Conservation (phyloP, 257 asterid species). For the Capsicum baccatum region DNA sequence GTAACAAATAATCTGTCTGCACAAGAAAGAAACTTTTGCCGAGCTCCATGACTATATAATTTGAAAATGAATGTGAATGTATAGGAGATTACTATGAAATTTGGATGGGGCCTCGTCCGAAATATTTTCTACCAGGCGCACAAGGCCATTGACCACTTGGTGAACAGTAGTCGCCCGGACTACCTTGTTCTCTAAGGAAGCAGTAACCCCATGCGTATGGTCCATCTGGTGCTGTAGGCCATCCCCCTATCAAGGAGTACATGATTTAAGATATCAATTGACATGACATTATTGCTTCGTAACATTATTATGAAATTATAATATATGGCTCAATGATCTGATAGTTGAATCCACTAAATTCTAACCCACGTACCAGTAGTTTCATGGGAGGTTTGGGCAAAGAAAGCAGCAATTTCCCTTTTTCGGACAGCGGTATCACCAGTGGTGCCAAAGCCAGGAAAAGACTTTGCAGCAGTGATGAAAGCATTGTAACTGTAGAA, state of each 20-base stretch:
- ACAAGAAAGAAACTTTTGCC: too few species aligned
- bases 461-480: too few species aligned
- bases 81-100: conserved; percentile 31
- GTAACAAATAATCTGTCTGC: too few species aligned
- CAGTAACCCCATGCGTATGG: conserved; percentile 51
- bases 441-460: too few species aligned
- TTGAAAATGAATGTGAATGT: background rate
- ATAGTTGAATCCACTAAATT: background rate
- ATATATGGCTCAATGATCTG: too few species aligned
- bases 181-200: conserved; percentile 39
- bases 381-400: too few species aligned
- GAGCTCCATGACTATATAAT: too few species aligned
- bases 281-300: too few species aligned
- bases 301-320: too few species aligned
- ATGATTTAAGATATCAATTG: background rate
- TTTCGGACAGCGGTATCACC: too few species aligned
- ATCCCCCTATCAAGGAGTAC: conserved; percentile 37
- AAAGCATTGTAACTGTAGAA: too few species aligned
- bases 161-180: conserved; percentile 33
- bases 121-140: conserved; percentile 39
- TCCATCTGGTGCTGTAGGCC: conserved; percentile 46
- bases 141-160: conserved; percentile 41
- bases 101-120: conserved; percentile 50
- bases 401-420: too few species aligned
- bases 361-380: background rate